Evolutionary conservation across 2,329 filamentous ascomycete species (phyloP).

Genomic region (Grosmannia penicillata): DNA sequence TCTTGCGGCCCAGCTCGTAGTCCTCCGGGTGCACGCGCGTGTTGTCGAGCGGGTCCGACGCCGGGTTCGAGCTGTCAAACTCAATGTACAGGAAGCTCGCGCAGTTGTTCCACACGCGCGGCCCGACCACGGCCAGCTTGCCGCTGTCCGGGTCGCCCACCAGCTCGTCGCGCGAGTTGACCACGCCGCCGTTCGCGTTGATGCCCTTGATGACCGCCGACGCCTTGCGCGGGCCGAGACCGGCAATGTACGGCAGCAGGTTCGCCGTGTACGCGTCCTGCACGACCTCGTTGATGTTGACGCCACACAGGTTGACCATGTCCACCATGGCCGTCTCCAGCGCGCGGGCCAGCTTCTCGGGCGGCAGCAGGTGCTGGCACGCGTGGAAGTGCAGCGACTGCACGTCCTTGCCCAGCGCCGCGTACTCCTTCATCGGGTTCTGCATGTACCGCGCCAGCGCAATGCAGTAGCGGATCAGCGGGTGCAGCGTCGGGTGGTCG

Average conservation of each 20-base stretch:
- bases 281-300: constrained; percentile 88
- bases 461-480: constrained; percentile 77
- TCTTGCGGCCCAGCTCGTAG: constrained; percentile 94
- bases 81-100: constrained; percentile 88
- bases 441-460: constrained; percentile 84
- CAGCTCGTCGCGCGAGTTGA: constrained; percentile 73
- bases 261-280: constrained; percentile 70
- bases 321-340: constrained; percentile 96
- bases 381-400: constrained; percentile 77
- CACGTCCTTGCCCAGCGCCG: constrained; percentile 77
- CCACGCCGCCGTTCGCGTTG: constrained; percentile 75
- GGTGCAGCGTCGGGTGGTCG: constrained; percentile 68
- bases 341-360: constrained; percentile 73
- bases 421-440: constrained; percentile 93
- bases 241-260: constrained; percentile 78
- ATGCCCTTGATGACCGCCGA: constrained; percentile 76
- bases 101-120: constrained; percentile 90
- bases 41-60: constrained; percentile 87
- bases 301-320: constrained; percentile 92
- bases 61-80: constrained; percentile 67
- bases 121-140: constrained; percentile 66
- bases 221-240: constrained; percentile 84
- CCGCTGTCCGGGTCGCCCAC: constrained; percentile 75
- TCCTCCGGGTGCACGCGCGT: constrained; percentile 97
- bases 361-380: constrained; percentile 74